Evolutionary conservation across 441 rosid species (phyloP).

Genomic region (Macaranga tanarius): DNA sequence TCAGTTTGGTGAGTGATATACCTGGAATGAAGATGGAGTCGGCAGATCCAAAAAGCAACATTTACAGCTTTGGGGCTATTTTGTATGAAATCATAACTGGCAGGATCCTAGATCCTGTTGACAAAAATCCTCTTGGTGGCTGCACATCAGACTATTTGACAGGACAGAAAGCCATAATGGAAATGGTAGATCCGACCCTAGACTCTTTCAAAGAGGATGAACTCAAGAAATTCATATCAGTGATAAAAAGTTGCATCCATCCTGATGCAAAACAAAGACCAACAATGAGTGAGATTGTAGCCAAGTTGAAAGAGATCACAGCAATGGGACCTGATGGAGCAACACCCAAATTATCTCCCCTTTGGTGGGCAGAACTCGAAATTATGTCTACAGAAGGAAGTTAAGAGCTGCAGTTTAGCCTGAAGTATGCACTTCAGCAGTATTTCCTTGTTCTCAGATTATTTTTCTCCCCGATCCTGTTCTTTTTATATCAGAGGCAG

Average conservation of each 20-base stretch:
- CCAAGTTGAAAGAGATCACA: conserved; percentile 63
- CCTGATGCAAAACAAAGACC: conserved; percentile 59
- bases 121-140: conserved; percentile 38
- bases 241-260: conserved; percentile 61
- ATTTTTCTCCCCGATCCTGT: no score
- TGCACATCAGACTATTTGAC: conserved; percentile 48
- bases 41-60: conserved; percentile 43
- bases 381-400: conserved; percentile 45
- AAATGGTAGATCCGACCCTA: conserved; percentile 65
- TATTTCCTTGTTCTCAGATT: no score
- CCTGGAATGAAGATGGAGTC: conserved; percentile 41
- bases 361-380: conserved; percentile 98
- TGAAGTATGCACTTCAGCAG: no score
- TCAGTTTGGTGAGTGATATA: conserved; percentile 48
- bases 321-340: conserved; percentile 64
- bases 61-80: conserved; percentile 61
- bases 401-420: no score
- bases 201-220: conserved; percentile 49
- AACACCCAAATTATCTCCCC: conserved; percentile 67
- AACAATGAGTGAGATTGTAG: conserved; percentile 50
- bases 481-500: no score
- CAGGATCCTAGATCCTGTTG: conserved; percentile 51
- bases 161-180: conserved; percentile 39
- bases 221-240: conserved; percentile 45
- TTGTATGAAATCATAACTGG: conserved; percentile 73